Base-by-base conservation (phyloP, 129 eudicot species). In the Mikania micrantha region DNA sequence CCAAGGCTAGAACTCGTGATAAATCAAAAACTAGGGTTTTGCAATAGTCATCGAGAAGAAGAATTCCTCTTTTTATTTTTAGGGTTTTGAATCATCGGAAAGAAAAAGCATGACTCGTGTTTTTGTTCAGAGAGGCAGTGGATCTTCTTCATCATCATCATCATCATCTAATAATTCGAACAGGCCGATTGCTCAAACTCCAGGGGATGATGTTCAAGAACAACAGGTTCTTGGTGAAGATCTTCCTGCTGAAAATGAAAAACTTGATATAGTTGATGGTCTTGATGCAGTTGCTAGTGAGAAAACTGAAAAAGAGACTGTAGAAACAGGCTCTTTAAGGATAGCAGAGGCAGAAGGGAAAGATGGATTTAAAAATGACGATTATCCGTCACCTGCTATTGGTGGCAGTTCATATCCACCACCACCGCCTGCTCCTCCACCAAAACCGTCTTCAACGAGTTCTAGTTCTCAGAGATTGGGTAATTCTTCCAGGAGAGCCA, bases 361-460 rank as follows among this genome's bases (percentile, higher is more conserved):
- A 34, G 81, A 53, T 68, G 77, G 36, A 56, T 63, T 20, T 48
- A 67, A 60, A 80, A 68, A 15, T 20, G 78, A 58, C 50, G 79
- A 65, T 36, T 34, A 56, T 75, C 44, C 81, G 54, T 64, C 62
- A 17, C 79, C 77, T 58, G 77, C 29, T 42, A 80, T 57, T 38
- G 57, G 75, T 6, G 86, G 82, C 28, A 81, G 80, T 67, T 67
- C 95, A 7, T 72, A 78, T 74, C 95, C 99, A 2, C 99, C 99
- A 5, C 96, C 99, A 1, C 99, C 98, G 29, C 98, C 98, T 47
- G 81, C 80, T 41, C 99, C 99, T 9, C 97, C 97, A 1, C 99
- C 99, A 3, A 87, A 72, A 31, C 93, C 95, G 32, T 72, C 76
- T 13, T 78, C 85, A 11, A 25, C 74, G n/a, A 75, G 72, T 72